Evolutionary conservation across 345 rosid genomes (phyloP).

Genomic region (Turritis glabra): DNA sequence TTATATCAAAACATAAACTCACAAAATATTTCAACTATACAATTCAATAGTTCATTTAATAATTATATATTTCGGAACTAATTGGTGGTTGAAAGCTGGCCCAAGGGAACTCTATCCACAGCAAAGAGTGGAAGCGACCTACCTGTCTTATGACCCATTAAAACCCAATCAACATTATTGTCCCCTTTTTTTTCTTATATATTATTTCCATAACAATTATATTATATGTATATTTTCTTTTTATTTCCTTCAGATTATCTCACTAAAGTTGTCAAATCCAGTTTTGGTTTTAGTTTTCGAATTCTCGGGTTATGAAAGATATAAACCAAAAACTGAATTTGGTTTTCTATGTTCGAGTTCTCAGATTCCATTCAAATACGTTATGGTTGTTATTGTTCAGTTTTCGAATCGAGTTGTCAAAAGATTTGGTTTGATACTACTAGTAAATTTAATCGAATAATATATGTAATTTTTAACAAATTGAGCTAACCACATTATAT

Average conservation of each 20-base stretch:
- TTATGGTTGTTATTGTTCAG: neutral
- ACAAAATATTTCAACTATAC: conserved; percentile 22
- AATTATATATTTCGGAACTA: neutral
- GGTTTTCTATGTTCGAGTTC: neutral
- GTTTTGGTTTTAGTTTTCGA: neutral
- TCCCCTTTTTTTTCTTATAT: neutral
- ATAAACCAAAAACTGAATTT: neutral
- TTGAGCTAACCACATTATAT: conserved; percentile 13
- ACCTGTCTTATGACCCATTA: conserved; percentile 35
- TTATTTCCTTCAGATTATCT: neutral
- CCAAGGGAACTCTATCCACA: conserved; percentile 28
- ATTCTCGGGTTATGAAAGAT: neutral
- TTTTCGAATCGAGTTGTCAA: neutral
- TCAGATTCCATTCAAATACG: neutral
- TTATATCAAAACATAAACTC: neutral
- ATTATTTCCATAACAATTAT: neutral
- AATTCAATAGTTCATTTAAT: conserved; percentile 13
- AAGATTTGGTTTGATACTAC: conserved; percentile 5
- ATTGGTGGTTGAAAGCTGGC: conserved; percentile 40
- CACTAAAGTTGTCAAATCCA: neutral
- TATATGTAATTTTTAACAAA: neutral
- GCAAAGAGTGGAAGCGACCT: conserved; percentile 32
- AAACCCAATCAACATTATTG: conserved; percentile 28
- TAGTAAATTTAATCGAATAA: neutral
- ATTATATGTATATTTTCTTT: neutral